A percentile compares a stretch with the other conserved stretches of the same genome.
phyloP scores from a whole-genome alignment of 2,329 filamentous ascomycete species.

The Alternaria ventricosa region DNA sequence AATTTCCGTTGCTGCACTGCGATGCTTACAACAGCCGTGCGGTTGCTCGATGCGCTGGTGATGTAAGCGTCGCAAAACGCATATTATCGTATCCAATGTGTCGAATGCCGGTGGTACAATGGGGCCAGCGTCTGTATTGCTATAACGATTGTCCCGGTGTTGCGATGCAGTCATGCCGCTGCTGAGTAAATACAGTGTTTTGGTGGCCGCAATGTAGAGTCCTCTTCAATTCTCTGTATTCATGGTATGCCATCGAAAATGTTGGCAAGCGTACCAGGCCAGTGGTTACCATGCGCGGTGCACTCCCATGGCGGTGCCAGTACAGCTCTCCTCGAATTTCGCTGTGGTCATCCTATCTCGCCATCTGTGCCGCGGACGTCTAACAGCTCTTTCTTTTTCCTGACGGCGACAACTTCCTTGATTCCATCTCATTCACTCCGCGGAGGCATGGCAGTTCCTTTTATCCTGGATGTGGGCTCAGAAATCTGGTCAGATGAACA shows the following conservation, averaged over 20 bases:
- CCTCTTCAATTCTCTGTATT: not conserved
- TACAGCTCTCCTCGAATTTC: not conserved
- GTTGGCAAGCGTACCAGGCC: not conserved
- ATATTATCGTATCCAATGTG: not conserved
- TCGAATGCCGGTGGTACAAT: not conserved
- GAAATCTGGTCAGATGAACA: not conserved
- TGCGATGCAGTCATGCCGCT: not conserved
- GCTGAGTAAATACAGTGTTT: not conserved
- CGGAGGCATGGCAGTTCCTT: not conserved
- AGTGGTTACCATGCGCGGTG: not conserved
- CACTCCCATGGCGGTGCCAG: not conserved
- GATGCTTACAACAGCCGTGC: not conserved
- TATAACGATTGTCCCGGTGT: not conserved
- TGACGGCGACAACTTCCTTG: not conserved
- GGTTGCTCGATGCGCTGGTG: not conserved
- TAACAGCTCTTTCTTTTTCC: not conserved
- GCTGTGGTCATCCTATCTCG: not conserved
- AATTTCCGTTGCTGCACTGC: not conserved
- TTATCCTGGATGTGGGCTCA: not conserved
- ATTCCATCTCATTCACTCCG: not conserved
- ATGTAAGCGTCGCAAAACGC: too few species aligned
- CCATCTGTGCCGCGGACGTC: not conserved
- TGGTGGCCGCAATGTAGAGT: not conserved
- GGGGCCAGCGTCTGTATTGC: not conserved
- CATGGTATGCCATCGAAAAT: not conserved